Conservation (phyloP, 208 protist species). For the Vickermania spadyakhi region DNA sequence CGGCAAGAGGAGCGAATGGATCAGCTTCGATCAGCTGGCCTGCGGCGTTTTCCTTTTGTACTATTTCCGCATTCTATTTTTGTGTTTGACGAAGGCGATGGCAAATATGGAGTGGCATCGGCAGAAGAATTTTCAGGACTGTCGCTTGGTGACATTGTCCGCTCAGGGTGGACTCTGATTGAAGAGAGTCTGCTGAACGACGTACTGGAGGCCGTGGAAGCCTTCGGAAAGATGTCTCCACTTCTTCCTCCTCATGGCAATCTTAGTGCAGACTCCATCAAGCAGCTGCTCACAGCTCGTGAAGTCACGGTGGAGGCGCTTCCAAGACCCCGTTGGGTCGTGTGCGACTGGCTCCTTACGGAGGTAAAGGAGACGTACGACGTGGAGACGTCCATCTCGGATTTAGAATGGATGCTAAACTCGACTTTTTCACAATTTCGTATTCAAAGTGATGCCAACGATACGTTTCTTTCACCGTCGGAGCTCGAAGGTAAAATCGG, state of each 20-base stretch:
- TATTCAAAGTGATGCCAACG: conserved; percentile 30
- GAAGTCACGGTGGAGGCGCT: conserved; percentile 46
- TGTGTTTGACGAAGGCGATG: conserved; percentile 24
- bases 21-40: neutral
- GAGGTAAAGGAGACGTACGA: conserved; percentile 11
- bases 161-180: conserved; percentile 60
- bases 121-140: conserved; percentile 60
- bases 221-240: conserved; percentile 34
- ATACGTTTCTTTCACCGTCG: conserved; percentile 20
- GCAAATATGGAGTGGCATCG: conserved; percentile 43
- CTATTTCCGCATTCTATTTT: conserved; percentile 33
- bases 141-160: conserved; percentile 75
- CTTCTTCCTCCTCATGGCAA: conserved; percentile 61
- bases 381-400: conserved; percentile 21
- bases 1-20: neutral
- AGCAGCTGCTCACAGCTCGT: conserved; percentile 55
- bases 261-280: conserved; percentile 50
- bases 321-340: conserved; percentile 60
- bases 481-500: conserved; percentile 60
- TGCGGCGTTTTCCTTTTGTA: conserved; percentile 42
- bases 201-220: conserved; percentile 53
- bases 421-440: conserved; percentile 67
- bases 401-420: conserved; percentile 75
- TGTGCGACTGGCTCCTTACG: conserved; percentile 70
- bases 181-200: conserved; percentile 61